Evolutionary conservation across 495 filamentous ascomycete species (phyloP), one percentile per base, ranked within the genome.

Genomic region (Xylaria bambusicola): DNA sequence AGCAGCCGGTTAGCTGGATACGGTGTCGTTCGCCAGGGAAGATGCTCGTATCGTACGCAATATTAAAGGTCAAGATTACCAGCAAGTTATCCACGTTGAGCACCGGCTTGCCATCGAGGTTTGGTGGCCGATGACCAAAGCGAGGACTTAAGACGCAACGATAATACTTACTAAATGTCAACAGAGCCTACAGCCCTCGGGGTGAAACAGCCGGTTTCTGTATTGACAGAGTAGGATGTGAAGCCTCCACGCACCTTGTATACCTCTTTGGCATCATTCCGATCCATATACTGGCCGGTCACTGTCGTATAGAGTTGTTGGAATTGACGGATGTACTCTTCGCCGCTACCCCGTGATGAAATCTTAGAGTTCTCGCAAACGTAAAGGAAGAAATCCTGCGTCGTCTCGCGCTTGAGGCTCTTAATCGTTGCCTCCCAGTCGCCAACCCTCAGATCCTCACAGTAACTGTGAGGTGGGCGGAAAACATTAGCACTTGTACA

Each of bases 291-390:
- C 26, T 20, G 24, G 56, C 66, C 64, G 36, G 58, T 69, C 10
- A 51, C 42, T 51, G 36, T 41, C 50, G 57, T 62, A 47, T 63
- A 65, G 4, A 71, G 64, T 57, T 68, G 66, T 48, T 69, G 58
- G 51, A 63, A 69, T 53, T 65, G 58, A 36, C 65, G 60, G 45
- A 65, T 60, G 56, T 71, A 69, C 54, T 69, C 36, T 52, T 50
- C 24, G 23, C 56, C 36, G 13, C 53, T 44, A 51, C 58, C 56
- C 33, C 33, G 45, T 40, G 62, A 62, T 13, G 54, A 62, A 42
- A 72, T 64, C 24, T 44, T 47, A 58, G 52, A 60, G n/a, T 41
- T 56, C 23, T 72, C 52, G 58, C 62, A 70, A 6, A 70, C 21
- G 38, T 62, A 53, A 31, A 55, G 42, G 40, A 68, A 50, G 62